Percentiles rank a stretch among this genome's conserved stretches.
Evolutionary conservation across 2,329 filamentous ascomycete species (phyloP).

Genomic region (Nemania abortiva): DNA sequence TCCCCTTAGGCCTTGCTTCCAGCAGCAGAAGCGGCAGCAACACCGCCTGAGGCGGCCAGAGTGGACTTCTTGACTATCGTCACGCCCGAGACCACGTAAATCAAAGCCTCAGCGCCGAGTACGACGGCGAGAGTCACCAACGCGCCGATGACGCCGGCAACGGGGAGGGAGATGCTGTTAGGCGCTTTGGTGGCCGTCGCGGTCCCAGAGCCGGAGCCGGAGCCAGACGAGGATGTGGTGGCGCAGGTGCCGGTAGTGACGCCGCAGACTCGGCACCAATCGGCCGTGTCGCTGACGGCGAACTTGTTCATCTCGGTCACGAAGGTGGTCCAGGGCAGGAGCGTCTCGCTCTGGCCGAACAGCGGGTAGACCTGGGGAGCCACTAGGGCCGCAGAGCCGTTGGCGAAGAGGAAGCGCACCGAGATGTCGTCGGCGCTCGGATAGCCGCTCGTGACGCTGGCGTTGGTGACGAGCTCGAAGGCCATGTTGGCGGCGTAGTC

Average conservation of each 20-base stretch:
- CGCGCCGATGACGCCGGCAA: constrained; percentile 87
- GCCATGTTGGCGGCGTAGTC: constrained; percentile 86
- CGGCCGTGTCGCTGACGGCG: constrained; percentile 70
- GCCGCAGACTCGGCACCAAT: constrained; percentile 83
- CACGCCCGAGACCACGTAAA: constrained; percentile 59
- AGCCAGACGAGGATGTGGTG: constrained; percentile 46
- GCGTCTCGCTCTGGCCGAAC: constrained; percentile 67
- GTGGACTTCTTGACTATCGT: constrained; percentile 63
- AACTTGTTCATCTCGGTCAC: constrained; percentile 72
- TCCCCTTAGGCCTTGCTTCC: constrained; percentile 40
- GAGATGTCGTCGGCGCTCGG: constrained; percentile 62
- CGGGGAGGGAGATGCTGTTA: constrained; percentile 69
- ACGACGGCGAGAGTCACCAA: constrained; percentile 69
- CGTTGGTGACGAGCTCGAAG: constrained; percentile 76
- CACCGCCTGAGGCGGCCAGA: constrained; percentile 40
- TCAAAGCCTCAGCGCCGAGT: constrained; percentile 58
- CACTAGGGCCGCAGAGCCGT: constrained; percentile 66
- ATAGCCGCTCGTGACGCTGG: constrained; percentile 62
- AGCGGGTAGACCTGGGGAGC: constrained; percentile 67
- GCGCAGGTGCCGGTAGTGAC: constrained; percentile 77
- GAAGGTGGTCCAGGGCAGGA: constrained; percentile 78
- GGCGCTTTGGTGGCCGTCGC: constrained; percentile 38
- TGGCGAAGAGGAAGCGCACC: constrained; percentile 72
- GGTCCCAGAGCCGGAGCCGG: constrained; percentile 44
- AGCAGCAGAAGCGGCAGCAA: constrained; percentile 20